Evolutionary conservation across 2,329 filamentous ascomycete species (phyloP).

Genomic region (Microsporum audouinii): DNA sequence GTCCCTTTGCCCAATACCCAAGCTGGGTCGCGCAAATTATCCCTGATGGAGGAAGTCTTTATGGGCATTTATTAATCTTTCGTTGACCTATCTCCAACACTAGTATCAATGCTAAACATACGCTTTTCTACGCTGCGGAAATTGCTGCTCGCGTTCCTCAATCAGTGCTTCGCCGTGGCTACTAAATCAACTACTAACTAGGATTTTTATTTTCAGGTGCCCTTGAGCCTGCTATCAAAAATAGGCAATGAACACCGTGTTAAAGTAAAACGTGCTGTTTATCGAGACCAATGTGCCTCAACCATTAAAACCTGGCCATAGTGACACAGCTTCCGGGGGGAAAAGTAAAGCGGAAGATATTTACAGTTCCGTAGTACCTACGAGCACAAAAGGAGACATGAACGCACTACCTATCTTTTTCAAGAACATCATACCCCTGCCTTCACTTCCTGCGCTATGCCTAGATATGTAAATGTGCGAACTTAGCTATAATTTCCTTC

Average conservation of each 20-base stretch:
- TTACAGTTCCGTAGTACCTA: no score
- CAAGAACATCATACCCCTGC: no score
- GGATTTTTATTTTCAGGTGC: no score
- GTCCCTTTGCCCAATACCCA: background rate
- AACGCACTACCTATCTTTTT: no score
- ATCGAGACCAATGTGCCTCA: background rate
- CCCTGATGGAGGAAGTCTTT: no score
- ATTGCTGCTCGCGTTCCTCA: background rate
- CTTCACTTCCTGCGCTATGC: no score
- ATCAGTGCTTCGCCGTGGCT: slow-evolving; percentile 27
- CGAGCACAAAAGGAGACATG: no score
- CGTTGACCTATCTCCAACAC: background rate
- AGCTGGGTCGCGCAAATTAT: background rate
- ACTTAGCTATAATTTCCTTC: slow-evolving; percentile 22
- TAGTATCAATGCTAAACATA: background rate
- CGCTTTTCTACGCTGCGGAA: background rate
- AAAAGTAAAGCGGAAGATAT: no score
- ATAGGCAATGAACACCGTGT: background rate
- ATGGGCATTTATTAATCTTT: no score
- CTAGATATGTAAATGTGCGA: slow-evolving; percentile 12
- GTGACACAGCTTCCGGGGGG: background rate
- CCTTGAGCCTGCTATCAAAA: no score
- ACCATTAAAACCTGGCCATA: background rate
- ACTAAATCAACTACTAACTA: slow-evolving; percentile 27
- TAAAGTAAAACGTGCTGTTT: background rate